These are phyloP conservation scores for Artemisia tridentata DNA, from an alignment of 129 eudicot species.

Conservation along the genomic window DNA sequence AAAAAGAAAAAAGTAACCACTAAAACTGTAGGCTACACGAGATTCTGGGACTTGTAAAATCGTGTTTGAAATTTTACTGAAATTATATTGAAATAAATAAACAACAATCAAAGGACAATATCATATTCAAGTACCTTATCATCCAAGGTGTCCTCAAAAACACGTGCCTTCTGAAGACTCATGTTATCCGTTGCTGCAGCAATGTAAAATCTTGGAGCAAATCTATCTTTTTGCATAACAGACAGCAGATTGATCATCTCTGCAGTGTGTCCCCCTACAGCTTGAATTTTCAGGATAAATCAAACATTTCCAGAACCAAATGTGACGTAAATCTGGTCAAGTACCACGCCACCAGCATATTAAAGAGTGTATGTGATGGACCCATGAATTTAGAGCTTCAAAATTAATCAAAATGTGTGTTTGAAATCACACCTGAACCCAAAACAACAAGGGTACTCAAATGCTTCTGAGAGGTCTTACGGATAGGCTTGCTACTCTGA, in stretches of 20 bases:
- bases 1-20: not conserved
- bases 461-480: constrained; percentile 35
- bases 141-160: constrained; percentile 57
- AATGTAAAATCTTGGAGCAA: constrained; percentile 68
- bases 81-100: not conserved
- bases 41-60: not conserved
- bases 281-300: no score
- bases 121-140: constrained; percentile 40
- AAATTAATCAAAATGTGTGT: not conserved
- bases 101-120: constrained; percentile 6
- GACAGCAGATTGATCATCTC: constrained; percentile 80
- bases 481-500: constrained; percentile 56
- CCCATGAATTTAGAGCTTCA: not conserved
- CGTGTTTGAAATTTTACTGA: not conserved
- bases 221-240: constrained; percentile 62
- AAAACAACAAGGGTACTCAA: constrained; percentile 77
- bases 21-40: not conserved
- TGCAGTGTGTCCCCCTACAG: constrained; percentile 85
- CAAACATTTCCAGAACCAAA: no score
- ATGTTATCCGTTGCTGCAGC: constrained; percentile 95
- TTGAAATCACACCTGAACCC: constrained; percentile 71
- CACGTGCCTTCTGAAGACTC: constrained; percentile 94
- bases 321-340: no score
- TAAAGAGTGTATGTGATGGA: no score
- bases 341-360: no score